Conservation (phyloP, 2,329 filamentous ascomycete species). For the Sporothrix curviconia region DNA sequence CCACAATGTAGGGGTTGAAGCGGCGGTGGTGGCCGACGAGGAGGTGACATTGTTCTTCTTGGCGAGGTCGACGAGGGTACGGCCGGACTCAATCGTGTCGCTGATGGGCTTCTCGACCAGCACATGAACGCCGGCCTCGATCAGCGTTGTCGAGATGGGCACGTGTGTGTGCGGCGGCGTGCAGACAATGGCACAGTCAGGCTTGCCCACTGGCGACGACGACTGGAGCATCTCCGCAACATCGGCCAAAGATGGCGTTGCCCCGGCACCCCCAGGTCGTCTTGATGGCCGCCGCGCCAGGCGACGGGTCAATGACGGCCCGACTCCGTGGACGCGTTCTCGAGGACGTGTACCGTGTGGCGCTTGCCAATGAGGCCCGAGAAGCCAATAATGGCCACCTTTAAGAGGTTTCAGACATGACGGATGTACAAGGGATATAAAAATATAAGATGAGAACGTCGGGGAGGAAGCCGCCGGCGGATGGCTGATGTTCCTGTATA, state of each 20-base stretch:
- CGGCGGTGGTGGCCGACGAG: conserved; percentile 53
- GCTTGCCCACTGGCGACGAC: background rate
- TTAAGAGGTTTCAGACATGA: background rate
- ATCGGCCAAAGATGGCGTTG: background rate
- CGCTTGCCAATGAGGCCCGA: conserved; percentile 7
- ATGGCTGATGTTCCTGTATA: too few relatives aligned
- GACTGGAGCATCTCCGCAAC: background rate
- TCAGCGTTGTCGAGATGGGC: conserved; percentile 40
- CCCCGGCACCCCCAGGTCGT: background rate
- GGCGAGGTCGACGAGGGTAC: conserved; percentile 29
- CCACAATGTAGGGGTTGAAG: conserved; percentile 50
- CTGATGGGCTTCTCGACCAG: conserved; percentile 53
- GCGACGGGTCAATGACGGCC: conserved; percentile 16
- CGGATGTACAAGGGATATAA: too few relatives aligned
- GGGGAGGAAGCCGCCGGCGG: too few relatives aligned
- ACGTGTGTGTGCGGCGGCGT: conserved; percentile 56
- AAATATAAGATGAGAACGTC: too few relatives aligned
- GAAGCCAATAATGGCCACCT: conserved; percentile 7
- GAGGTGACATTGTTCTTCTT: conserved; percentile 12
- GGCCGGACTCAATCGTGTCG: conserved; percentile 26
- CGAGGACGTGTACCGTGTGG: background rate
- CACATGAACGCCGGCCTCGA: conserved; percentile 43
- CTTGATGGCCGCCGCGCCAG: background rate
- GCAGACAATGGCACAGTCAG: conserved; percentile 13
- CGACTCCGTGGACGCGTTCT: conserved; percentile 25